Base-by-base conservation (phyloP, 2,329 filamentous ascomycete genomes). In the Xylariaceae sp. region DNA sequence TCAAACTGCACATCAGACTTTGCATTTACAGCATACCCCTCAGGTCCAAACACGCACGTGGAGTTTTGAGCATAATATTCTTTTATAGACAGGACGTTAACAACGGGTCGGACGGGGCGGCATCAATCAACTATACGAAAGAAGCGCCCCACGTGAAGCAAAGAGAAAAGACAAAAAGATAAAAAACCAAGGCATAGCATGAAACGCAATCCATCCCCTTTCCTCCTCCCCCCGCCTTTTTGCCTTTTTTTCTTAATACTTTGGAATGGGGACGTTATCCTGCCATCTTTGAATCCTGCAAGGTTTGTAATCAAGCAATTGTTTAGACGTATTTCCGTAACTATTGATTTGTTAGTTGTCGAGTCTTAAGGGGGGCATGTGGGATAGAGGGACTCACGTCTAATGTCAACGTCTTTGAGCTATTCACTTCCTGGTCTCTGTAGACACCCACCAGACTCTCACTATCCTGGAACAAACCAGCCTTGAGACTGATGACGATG, bases 361-460 rank as follows among this genome's bases (percentile, higher is more conserved):
- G 5, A 42, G 49, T 54, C 37, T 13, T 7, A 13, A 6, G 37
- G 9, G 37, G 11, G 37, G 6, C 2, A 13, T 7, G 37, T 13
- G 37, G 11, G 37, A 13, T 9, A 13, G 11, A 8, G 37, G 11
- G 11, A 39, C 93, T 93, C 79, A 97, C 92, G 87, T 99, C 94
- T 69, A 99, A 79, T 59, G 92, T 97, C 76, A 99, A 78, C 44
- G 91, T 90, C 76, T 91, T 89, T 67, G 89, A 95, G 70, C 88
- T 95, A 76, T 97, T 99, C 59, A 91, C 90, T 58, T 88, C 86
- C 77, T 99, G 94, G 72, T 99, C 95, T 66, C 94, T 83, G 78
- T 96, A 97, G 9, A 99, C 92, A 55, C 94, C 94, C 3, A 99
- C 92, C 68, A 99, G 75, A 62, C 92, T 95, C 80, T 99, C 92